Base-by-base conservation (phyloP, 768 basidiomycete species). In the Leccinum longicurvipes region DNA sequence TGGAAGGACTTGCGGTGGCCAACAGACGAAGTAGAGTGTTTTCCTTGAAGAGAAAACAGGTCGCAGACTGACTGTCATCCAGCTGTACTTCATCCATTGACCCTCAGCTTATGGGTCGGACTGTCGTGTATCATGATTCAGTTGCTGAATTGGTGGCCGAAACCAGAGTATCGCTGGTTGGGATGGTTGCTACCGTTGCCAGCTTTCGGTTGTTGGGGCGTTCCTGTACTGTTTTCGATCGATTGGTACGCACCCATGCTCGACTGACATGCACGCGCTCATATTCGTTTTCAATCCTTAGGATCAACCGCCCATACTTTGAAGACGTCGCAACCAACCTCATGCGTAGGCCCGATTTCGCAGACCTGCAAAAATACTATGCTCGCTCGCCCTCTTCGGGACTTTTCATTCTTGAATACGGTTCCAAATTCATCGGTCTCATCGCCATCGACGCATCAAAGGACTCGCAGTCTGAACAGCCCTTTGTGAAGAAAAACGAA, bases 301-400 rank as follows among this genome's bases (percentile, higher is more conserved):
- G 89, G 89, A 67, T 81, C 27, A 87, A 92, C 60, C 82, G 90
- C 11, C 82, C 83, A 15, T 75, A 74, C 50, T 86, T 90, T 59
- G 89, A 92, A 63, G 71, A 79, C 10, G 71, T 68, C 17, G 74
- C 79, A 2, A 74, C 82, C 31, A 72, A 78, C 29, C 73, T 79
- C 17, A 79, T 91, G 57, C 80, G 74, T 49, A 72, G 77, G 11
- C 71, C 73, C 6, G 90, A 92, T 69, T 74, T 89, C 46, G 62
- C 66, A 19, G 69, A 86, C 61, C 72, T 86, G 41, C 53, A 67
- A 29, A 64, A 63, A 11, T 80, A 87, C 67, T 92, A 92, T 67
- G 70, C 77, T 34, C 77, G 78, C 25, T 80, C 82, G 3, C 77
- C 83, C 1, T 79, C 81, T 1, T 89, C 88, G 2, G 87, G 85